phyloP scores from a whole-genome alignment of 345 rosid genomes.

The Populus alba region DNA sequence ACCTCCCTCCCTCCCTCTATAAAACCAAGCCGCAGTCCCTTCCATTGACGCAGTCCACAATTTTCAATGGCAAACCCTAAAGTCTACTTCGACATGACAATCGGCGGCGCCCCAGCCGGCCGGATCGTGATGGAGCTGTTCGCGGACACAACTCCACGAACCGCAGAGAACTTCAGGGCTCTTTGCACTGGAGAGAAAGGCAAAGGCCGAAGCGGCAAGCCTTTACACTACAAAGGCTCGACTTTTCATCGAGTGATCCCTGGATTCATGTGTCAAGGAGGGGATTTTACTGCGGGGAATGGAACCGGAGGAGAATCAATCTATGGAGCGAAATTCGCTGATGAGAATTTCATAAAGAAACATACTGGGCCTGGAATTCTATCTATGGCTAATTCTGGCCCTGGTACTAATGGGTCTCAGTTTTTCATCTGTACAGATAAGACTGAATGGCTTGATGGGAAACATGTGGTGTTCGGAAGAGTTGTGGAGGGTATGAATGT shows the following conservation, averaged over 20 bases:
- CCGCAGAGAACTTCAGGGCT: slow-evolving; percentile 83
- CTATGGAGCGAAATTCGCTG: slow-evolving; percentile 64
- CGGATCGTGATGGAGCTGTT: slow-evolving; percentile 26
- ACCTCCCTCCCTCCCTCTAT: background rate
- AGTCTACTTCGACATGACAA: slow-evolving; percentile 18
- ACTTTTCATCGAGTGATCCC: slow-evolving; percentile 78
- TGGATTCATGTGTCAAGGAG: slow-evolving; percentile 83
- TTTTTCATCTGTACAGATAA: slow-evolving; percentile 64
- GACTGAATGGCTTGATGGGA: slow-evolving; percentile 74
- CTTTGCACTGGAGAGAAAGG: slow-evolving; percentile 87
- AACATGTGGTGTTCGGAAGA: slow-evolving; percentile 79
- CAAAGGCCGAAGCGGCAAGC: slow-evolving; percentile 51
- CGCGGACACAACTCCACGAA: slow-evolving; percentile 31
- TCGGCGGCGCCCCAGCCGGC: slow-evolving; percentile 18
- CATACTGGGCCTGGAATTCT: slow-evolving; percentile 68
- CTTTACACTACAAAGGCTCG: slow-evolving; percentile 81
- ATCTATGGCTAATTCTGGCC: slow-evolving; percentile 82
- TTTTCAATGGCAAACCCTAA: slow-evolving; percentile 18
- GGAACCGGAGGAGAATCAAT: slow-evolving; percentile 87
- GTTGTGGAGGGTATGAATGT: slow-evolving; percentile 66
- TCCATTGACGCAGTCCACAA: background rate
- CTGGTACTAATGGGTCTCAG: slow-evolving; percentile 72
- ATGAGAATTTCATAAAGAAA: slow-evolving; percentile 76
- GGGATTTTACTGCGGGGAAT: slow-evolving; percentile 75
- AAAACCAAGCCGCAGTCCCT: background rate